Evolutionary conservation across 805 yeast species (phyloP).

Genomic region (Teunomyces kruisii): DNA sequence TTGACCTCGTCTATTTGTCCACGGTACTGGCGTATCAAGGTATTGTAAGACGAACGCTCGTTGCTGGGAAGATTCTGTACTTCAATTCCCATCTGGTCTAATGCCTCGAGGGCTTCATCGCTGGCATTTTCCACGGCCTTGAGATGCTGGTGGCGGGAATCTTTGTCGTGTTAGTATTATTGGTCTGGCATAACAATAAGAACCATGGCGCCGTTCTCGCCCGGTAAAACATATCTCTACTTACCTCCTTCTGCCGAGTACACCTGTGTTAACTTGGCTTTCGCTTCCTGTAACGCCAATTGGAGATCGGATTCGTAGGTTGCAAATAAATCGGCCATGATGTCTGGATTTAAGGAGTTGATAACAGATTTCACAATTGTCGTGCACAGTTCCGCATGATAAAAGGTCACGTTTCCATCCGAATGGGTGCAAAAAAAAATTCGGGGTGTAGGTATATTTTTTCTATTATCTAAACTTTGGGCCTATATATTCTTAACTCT

Average conservation of each 20-base stretch:
- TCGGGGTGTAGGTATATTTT: not conserved
- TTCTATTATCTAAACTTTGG: not conserved
- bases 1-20: constrained; percentile 58
- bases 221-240: constrained; percentile 10
- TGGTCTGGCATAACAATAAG: too few species aligned
- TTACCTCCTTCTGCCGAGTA: constrained; percentile 47
- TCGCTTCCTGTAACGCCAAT: constrained; percentile 67
- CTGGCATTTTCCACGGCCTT: constrained; percentile 62
- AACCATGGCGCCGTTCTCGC: too few species aligned
- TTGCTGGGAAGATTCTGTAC: constrained; percentile 80
- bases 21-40: constrained; percentile 73
- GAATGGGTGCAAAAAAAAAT: not conserved
- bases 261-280: constrained; percentile 59
- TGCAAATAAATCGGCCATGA: constrained; percentile 55
- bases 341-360: not conserved
- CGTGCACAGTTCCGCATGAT: not conserved
- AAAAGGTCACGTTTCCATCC: constrained; percentile 1
- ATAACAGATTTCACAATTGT: not conserved
- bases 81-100: constrained; percentile 87
- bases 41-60: constrained; percentile 66
- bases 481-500: not conserved
- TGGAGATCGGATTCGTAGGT: constrained; percentile 72
- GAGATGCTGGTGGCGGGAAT: constrained; percentile 53
- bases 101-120: constrained; percentile 78
- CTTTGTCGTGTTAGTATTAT: constrained; percentile 33